Evolutionary conservation across 1,284 basidiomycete species (phyloP), one percentile per base, ranked within the genome.

Genomic region (Dichomitus squalens): DNA sequence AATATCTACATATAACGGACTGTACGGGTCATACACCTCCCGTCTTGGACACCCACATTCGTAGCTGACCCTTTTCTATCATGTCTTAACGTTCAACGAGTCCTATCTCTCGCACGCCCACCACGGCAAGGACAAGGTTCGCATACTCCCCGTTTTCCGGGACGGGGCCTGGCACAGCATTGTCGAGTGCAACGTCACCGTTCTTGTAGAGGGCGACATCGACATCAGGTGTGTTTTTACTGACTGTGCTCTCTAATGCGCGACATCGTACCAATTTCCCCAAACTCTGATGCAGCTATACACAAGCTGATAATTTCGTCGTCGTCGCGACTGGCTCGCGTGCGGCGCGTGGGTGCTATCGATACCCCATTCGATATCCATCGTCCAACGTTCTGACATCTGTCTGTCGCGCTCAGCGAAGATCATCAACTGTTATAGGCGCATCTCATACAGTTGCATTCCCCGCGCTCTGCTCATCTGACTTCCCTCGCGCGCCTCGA

Each of bases 321-420:
- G 84, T 96, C 7, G 92, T 96, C 2, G 88, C 94, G 8, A 96
- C 94, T 2, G 94, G 96, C 74, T 91, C 91, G 0, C 86, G 92
- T 93, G 65, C 66, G n/a, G n/a, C n/a, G n/a, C n/a, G n/a, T n/a
- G n/a, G n/a, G 90, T 76, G 1, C 36, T 16, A 16, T 41, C 27
- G 14, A 23, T 12, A n/a, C n/a, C 25, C 34, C 3, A 8, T 27
- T 35, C 16, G 9, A 27, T 25, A 38, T 55, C 51, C 23, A n/a
- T 27, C 8, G 16, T 41, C n/a, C 33, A 14, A 7, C 49, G 20
- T 38, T 31, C 21, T n/a, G 14, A 12, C 35, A 21, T 7, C n/a
- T 49, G 8, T 31, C 27, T 38, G 20, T 20, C 31, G n/a, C n/a
- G n/a, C 31, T 40, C 68, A 90, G 91, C 96, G 73, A 97, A 97